These are phyloP conservation scores for Luvunga scandens DNA, from an alignment of 345 rosid species.

Conservation along the genomic window DNA sequence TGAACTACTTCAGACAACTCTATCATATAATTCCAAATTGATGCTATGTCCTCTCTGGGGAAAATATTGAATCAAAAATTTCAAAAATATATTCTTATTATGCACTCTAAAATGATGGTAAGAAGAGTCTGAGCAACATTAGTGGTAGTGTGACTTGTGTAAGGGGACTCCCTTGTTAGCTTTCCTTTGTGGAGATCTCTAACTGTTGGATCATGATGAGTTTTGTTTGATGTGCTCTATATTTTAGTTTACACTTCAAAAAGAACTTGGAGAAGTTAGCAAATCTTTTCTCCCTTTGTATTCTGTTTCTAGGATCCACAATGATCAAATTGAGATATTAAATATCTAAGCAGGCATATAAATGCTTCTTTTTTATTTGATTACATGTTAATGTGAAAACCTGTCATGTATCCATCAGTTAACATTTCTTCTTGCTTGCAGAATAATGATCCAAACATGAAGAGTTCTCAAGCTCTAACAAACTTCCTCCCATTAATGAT, in stretches of 20 bases:
- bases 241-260: background rate
- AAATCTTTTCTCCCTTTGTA: background rate
- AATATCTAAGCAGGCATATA: background rate
- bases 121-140: background rate
- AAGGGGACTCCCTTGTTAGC: background rate
- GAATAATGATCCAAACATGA: constrained; percentile 83
- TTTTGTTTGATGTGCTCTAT: background rate
- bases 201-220: background rate
- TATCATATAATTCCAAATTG: background rate
- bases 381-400: background rate
- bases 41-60: background rate
- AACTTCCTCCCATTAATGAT: constrained; percentile 86
- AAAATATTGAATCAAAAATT: background rate
- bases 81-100: background rate
- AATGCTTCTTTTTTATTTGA: background rate
- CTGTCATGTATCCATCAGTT: background rate
- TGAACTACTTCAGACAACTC: background rate
- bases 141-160: background rate
- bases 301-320: background rate
- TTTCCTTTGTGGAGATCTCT: background rate
- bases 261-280: background rate
- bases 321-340: background rate
- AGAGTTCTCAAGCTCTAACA: constrained; percentile 81
- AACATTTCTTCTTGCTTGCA: constrained; percentile 25
- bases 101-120: background rate